phyloP scores from a whole-genome alignment of 2,329 filamentous ascomycete genomes.

The Aspergillus carbonarius region DNA sequence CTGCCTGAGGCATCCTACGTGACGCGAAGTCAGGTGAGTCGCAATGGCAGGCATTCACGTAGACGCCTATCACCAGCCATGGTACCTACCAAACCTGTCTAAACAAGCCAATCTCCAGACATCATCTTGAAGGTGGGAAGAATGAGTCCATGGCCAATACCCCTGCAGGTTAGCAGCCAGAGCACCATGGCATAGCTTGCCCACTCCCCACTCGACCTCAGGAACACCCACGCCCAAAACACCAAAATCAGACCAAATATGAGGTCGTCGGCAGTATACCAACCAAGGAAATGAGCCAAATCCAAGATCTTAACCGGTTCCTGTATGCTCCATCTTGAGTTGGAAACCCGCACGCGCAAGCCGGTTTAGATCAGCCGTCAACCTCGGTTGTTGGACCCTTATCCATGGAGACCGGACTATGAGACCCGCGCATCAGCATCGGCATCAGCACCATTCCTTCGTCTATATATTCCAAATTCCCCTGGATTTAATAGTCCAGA shows the following conservation, averaged over 20 bases:
- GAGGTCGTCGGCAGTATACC: background rate
- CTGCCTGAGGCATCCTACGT: conserved; percentile 31
- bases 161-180: background rate
- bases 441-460: background rate
- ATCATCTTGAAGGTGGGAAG: background rate
- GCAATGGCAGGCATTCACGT: background rate
- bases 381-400: background rate
- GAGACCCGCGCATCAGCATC: background rate
- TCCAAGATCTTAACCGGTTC: background rate
- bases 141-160: background rate
- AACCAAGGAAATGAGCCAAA: background rate
- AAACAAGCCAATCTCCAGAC: background rate
- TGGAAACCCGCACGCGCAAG: background rate
- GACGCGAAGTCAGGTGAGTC: conserved; percentile 34
- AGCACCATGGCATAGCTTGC: background rate
- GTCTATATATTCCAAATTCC: background rate
- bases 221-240: background rate
- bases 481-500: background rate
- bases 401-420: background rate
- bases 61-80: background rate
- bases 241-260: background rate
- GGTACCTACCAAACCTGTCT: background rate
- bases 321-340: background rate
- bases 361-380: background rate
- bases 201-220: background rate